These are phyloP conservation scores for Ophiocordyceps sinensis DNA, from an alignment of 2,329 filamentous ascomycete genomes.

Conservation along the genomic window DNA sequence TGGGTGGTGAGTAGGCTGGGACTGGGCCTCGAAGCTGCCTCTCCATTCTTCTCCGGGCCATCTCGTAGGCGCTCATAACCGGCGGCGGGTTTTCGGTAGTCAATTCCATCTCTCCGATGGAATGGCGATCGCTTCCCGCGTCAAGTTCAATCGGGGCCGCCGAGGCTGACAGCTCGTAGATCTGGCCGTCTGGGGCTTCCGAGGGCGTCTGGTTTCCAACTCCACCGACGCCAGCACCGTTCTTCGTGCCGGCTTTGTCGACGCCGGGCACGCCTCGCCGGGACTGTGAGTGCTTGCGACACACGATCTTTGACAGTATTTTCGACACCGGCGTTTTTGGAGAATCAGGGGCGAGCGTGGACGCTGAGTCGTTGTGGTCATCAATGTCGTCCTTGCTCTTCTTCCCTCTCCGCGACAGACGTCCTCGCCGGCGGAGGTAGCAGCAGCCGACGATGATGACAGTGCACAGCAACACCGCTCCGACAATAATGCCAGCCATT, in stretches of 20 bases:
- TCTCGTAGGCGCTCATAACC: slow-evolving; percentile 33
- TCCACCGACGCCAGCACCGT: slow-evolving; percentile 5
- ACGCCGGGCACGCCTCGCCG: slow-evolving; percentile 9
- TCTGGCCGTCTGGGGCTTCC: slow-evolving; percentile 28
- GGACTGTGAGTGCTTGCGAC: slow-evolving; percentile 18
- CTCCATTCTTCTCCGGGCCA: slow-evolving; percentile 34
- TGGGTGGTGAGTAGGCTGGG: slow-evolving; percentile 32
- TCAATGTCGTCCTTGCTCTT: slow-evolving; percentile 9
- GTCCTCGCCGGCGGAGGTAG: slow-evolving; percentile 19
- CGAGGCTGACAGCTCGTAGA: slow-evolving; percentile 36
- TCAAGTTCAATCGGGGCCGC: slow-evolving; percentile 34
- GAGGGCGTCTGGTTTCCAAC: slow-evolving; percentile 9
- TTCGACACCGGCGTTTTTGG: slow-evolving; percentile 10
- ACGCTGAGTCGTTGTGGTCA: slow-evolving; percentile 22
- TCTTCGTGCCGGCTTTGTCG: neutral
- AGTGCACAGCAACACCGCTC: slow-evolving; percentile 19
- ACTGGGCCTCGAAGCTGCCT: slow-evolving; percentile 34
- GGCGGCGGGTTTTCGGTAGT: slow-evolving; percentile 24
- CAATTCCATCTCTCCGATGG: slow-evolving; percentile 24
- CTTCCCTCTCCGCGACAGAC: slow-evolving; percentile 12
- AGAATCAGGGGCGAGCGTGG: slow-evolving; percentile 14
- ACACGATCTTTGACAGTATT: slow-evolving; percentile 26
- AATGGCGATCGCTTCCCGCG: slow-evolving; percentile 20
- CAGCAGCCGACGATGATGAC: slow-evolving; percentile 16
- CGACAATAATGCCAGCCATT: slow-evolving; percentile 31